Evolutionary conservation across 176 grass and related monocot genomes (phyloP).

Genomic region (Zizania latifolia): DNA sequence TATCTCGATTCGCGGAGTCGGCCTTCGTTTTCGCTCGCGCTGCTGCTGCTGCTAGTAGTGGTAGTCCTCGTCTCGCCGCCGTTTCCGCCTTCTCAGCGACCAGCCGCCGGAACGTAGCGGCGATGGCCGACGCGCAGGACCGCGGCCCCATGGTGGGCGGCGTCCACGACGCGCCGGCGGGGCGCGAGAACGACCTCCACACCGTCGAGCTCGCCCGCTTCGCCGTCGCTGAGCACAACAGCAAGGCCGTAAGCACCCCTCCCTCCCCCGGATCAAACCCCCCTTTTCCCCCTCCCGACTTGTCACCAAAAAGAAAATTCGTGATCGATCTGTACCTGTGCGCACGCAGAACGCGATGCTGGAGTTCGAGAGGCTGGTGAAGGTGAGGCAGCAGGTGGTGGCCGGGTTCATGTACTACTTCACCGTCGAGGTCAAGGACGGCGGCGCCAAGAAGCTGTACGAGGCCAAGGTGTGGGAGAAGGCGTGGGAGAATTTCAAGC

Average conservation of each 20-base stretch:
- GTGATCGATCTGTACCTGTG: background rate
- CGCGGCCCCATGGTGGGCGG: background rate
- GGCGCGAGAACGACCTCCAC: slow-evolving; percentile 45
- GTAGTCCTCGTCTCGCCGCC: background rate
- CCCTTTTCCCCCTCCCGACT: background rate
- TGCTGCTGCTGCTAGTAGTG: background rate
- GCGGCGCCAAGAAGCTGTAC: slow-evolving; percentile 47
- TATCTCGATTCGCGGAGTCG: background rate
- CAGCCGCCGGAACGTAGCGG: background rate
- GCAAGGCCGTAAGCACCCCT: slow-evolving; percentile 27
- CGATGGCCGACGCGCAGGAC: background rate
- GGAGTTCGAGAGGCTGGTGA: slow-evolving; percentile 58
- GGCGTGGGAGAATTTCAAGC: slow-evolving; percentile 54
- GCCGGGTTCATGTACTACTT: slow-evolving; percentile 53
- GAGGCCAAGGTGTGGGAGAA: slow-evolving; percentile 59
- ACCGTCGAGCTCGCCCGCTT: slow-evolving; percentile 55
- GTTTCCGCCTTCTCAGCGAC: background rate
- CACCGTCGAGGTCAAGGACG: slow-evolving; percentile 59
- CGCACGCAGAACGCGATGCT: slow-evolving; percentile 41
- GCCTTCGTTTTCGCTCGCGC: background rate
- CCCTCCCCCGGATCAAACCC: background rate
- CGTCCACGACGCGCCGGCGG: slow-evolving; percentile 36
- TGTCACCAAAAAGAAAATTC: too few relatives aligned
- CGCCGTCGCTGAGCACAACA: slow-evolving; percentile 63
- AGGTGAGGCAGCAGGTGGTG: slow-evolving; percentile 54